Conservation (phyloP, 495 filamentous ascomycete genomes). For the Platismatia glauca region DNA sequence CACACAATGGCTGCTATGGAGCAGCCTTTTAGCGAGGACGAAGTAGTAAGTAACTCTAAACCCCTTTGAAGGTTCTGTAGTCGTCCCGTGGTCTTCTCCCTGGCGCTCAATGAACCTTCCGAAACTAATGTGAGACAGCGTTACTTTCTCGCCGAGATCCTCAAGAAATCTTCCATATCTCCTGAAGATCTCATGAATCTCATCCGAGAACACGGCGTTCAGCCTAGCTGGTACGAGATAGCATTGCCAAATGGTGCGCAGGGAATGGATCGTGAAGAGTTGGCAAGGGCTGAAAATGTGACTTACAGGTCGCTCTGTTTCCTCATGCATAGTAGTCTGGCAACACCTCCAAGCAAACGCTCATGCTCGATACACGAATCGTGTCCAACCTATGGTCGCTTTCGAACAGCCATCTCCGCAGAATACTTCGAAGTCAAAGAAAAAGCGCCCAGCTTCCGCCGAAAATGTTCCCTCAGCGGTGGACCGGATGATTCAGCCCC, state of each 20-base stretch:
- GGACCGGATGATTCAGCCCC: slow-evolving; percentile 25
- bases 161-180: slow-evolving; percentile 48
- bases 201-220: slow-evolving; percentile 41
- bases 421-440: slow-evolving; percentile 14
- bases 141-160: slow-evolving; percentile 53
- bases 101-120: slow-evolving; percentile 1
- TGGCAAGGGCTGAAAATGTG: slow-evolving; percentile 13
- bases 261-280: slow-evolving; percentile 10
- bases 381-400: slow-evolving; percentile 12
- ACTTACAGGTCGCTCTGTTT: slow-evolving; percentile 36
- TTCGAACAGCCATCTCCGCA: slow-evolving; percentile 12
- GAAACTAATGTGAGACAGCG: slow-evolving; percentile 25
- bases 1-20: slow-evolving; percentile 28
- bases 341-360: slow-evolving; percentile 15
- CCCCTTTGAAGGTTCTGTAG: not conserved
- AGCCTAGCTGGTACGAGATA: slow-evolving; percentile 49
- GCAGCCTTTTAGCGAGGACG: slow-evolving; percentile 49
- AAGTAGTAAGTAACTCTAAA: slow-evolving; percentile 41
- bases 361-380: slow-evolving; percentile 11
- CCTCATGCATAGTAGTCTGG: slow-evolving; percentile 32
- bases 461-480: slow-evolving; percentile 3
- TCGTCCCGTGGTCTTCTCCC: not conserved
- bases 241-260: slow-evolving; percentile 46
- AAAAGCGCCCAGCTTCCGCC: slow-evolving; percentile 23
- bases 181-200: slow-evolving; percentile 42